phyloP scores from a whole-genome alignment of 2,329 filamentous ascomycete genomes.

The Trichoderma koningii region DNA sequence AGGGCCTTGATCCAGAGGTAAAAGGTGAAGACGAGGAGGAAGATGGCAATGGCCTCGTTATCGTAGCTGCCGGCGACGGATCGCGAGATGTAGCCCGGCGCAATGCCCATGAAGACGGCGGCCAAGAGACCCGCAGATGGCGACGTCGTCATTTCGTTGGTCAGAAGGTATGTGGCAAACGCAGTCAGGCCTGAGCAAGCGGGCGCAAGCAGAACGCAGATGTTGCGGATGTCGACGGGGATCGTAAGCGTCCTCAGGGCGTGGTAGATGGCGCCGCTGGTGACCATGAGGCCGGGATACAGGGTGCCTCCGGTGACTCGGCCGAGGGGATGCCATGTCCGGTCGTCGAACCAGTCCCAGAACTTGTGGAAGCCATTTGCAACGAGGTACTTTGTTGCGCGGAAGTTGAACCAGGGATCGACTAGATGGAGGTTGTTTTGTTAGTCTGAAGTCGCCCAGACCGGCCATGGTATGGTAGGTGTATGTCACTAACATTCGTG shows the following conservation, averaged over 20 bases:
- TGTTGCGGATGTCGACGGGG: constrained; percentile 97
- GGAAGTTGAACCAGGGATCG: constrained; percentile 99
- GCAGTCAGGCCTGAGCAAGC: constrained; percentile 93
- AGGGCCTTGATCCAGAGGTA: constrained; percentile 99
- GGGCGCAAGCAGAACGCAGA: constrained; percentile 94
- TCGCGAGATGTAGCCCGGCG: constrained; percentile 95
- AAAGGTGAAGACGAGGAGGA: constrained; percentile 97
- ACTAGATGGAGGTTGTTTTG: constrained; percentile 56
- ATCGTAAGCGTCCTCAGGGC: constrained; percentile 83
- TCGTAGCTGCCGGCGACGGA: constrained; percentile 98
- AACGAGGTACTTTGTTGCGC: constrained; percentile 96
- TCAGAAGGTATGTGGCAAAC: constrained; percentile 89
- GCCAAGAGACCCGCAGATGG: constrained; percentile 93
- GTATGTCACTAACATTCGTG: constrained; percentile 81
- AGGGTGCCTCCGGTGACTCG: constrained; percentile 98
- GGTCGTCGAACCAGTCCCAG: constrained; percentile 99
- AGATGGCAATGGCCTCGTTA: constrained; percentile 99
- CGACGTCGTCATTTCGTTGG: constrained; percentile 95
- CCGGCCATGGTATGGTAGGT: not conserved
- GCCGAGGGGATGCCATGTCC: constrained; percentile 98
- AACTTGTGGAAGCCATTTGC: constrained; percentile 98
- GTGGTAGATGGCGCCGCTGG: constrained; percentile 96
- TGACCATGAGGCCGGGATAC: constrained; percentile 98
- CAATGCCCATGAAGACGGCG: constrained; percentile 95
- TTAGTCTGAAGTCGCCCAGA: constrained; percentile 18